phyloP scores from a whole-genome alignment of 345 rosid species.

The Noccaea bulbosa region DNA sequence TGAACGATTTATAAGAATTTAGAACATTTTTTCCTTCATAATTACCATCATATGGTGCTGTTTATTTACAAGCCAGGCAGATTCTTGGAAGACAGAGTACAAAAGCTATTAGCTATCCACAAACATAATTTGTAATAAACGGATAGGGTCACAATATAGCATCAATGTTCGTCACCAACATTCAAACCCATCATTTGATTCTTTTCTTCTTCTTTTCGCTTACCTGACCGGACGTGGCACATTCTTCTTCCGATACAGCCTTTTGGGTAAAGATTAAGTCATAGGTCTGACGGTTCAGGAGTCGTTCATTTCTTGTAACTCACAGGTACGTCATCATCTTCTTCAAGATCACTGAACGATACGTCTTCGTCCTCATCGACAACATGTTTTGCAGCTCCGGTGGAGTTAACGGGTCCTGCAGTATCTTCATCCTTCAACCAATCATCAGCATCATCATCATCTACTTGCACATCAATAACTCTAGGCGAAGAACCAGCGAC shows the following conservation, averaged over 20 bases:
- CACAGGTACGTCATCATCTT: constrained; percentile 51
- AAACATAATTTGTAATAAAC: constrained; percentile 32
- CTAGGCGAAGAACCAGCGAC: constrained; percentile 38
- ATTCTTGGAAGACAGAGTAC: constrained; percentile 10
- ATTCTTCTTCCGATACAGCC: constrained; percentile 33
- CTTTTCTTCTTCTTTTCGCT: constrained; percentile 56
- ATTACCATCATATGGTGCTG: constrained; percentile 19
- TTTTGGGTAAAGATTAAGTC: not conserved
- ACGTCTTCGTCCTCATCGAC: constrained; percentile 88
- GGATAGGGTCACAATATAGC: constrained; percentile 34
- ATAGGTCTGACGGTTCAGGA: constrained; percentile 2
- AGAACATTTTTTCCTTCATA: not conserved
- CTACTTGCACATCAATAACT: constrained; percentile 46
- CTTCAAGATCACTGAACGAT: constrained; percentile 96
- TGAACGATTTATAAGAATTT: not conserved
- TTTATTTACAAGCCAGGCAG: constrained; percentile 33
- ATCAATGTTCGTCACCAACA: constrained; percentile 60
- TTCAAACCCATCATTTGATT: constrained; percentile 74
- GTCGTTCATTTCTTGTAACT: constrained; percentile 46
- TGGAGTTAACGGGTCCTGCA: constrained; percentile 52
- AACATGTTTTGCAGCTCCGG: constrained; percentile 42
- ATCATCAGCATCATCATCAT: constrained; percentile 63
- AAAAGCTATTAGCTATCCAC: constrained; percentile 30
- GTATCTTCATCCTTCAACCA: constrained; percentile 83
- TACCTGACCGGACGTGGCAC: constrained; percentile 46